Evolutionary conservation across 768 basidiomycete species (phyloP).

Genomic region (Sutorius australiensis): DNA sequence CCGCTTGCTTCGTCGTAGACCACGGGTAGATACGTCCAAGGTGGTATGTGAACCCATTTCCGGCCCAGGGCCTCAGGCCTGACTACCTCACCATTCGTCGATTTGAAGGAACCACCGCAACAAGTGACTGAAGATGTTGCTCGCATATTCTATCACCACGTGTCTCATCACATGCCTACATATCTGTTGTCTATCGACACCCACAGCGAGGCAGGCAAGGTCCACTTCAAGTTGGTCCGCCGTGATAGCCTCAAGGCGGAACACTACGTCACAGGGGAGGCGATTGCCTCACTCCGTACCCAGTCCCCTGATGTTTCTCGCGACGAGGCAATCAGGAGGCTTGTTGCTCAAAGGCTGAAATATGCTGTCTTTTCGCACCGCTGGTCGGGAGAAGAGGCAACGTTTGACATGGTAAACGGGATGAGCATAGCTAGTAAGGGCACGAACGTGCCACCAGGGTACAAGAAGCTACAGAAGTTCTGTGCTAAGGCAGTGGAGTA

Average conservation of each 20-base stretch:
- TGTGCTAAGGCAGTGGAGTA: background rate
- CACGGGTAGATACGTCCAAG: background rate
- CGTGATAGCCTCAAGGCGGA: background rate
- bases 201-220: background rate
- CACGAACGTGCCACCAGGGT: background rate
- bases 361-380: background rate
- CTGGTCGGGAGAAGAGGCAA: background rate
- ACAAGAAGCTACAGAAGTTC: background rate
- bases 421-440: background rate
- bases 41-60: background rate
- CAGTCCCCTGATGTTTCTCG: background rate
- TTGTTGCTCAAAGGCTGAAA: background rate
- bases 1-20: background rate
- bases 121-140: background rate
- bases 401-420: background rate
- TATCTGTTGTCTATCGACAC: background rate
- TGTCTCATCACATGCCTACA: background rate
- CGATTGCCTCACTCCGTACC: background rate
- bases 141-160: background rate
- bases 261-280: background rate
- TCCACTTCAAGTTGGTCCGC: background rate
- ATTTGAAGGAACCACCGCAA: background rate
- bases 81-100: background rate
- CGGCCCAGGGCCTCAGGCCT: background rate
- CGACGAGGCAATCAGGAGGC: background rate